Base-by-base conservation (phyloP, 176 grass and related monocot species). In the Zoysia japonica region DNA sequence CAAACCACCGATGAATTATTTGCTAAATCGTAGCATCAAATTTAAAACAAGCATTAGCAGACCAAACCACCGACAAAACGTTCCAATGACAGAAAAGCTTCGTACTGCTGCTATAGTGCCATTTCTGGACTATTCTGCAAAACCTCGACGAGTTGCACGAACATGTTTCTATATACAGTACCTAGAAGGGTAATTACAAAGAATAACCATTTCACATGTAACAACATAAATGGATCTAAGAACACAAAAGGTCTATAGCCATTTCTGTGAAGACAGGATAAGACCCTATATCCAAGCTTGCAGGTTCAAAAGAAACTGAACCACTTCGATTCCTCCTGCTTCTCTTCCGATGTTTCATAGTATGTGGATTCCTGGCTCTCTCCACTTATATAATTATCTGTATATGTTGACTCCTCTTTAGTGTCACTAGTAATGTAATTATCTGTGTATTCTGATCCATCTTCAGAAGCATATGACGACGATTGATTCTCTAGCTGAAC, bases 221-320 rank as follows among this genome's bases (percentile, higher is more conserved):
- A 76, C 4, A 56, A 41, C 12, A n/a, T 8, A 71, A 88, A 81
- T 50, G 50, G 78, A 67, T 14, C 68, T 67, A 48, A 65, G 70
- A 40, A 13, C 67, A 53, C n/a, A 20, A 41, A 48, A 37, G 7
- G 63, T 53, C 49, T 47, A 61, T 14, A 78, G 65, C 3, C 11
- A 66, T 65, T 76, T 76, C 56, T 19, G 43, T 14, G 13, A 44
- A 72, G 48, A 19, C 54, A 69, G 45, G 45, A 16, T 36, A 69
- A 69, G 55, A 79, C 4, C 3, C 10, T 28, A 28, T 28, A 76
- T 79, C 36, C 2, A 66, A 9, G 55, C 15, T 77, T 50, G 0
- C 5, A 4, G 54, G 61, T 50, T 92, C 84, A 92, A 48, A 97
- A 88, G 40, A 88, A 76, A 52, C 87, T 78, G 54, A 92, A 81